Evolutionary conservation across 495 filamentous ascomycete species (phyloP), one percentile per base, ranked within the genome.

Genomic region (Chaetomidium leptoderma): DNA sequence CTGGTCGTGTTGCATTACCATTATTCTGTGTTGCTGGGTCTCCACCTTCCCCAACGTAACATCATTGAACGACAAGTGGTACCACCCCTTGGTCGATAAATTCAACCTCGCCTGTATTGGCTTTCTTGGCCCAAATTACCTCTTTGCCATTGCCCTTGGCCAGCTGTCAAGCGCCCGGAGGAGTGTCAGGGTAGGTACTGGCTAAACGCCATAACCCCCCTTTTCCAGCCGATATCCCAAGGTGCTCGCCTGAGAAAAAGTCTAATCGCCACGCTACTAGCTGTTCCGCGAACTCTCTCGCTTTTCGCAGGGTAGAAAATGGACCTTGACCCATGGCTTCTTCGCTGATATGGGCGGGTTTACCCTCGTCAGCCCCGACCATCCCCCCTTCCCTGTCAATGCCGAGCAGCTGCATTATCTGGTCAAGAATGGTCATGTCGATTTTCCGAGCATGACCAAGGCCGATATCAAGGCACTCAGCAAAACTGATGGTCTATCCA

Each of bases 291-390:
- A 44, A 17, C 17, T 42, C 4, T 35, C 60, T 13, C 58, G 59
- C 19, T 30, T 56, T 24, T 13, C 53, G 6, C 21, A 33, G 5
- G 45, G 14, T 14, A 43, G 6, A 37, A 27, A 58, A 3, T 77
- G 74, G 72, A 74, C 70, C 0, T 44, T 74, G 14, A 29, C 4
- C 13, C 66, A 77, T 35, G 68, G 50, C 13, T 75, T 73, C 57
- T 75, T 63, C 43, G 66, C 69, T 3, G 69, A 76, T 36, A 72
- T 63, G 55, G 74, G 74, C 19, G 72, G 72, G 11, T 62, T 74
- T 47, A 11, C 61, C 21, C 63, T 71, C 2, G 23, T 55, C 4
- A 45, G 59, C 3, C 26, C n/a, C 1, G 71, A 70, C 24, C 47
- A 19, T 24, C 43, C 21, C 1, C 30, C 66, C 0, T 70, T 72